Percentiles rank a stretch among this genome's conserved stretches.
Evolutionary conservation across 2,329 filamentous ascomycete species (phyloP).

Genomic region (Sporothrix brunneoviolacea): DNA sequence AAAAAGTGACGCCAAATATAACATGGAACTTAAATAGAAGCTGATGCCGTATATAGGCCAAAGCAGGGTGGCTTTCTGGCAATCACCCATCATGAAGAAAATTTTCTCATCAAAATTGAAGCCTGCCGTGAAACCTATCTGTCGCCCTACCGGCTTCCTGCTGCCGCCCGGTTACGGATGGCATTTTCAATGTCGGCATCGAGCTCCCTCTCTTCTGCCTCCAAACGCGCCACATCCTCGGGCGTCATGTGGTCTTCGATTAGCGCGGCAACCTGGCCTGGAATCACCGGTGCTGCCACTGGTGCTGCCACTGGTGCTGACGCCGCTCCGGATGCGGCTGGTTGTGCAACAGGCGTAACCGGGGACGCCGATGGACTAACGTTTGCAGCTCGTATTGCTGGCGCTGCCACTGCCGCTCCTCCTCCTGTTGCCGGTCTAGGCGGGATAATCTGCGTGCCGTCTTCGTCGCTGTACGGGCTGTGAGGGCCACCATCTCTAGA

Average conservation of each 20-base stretch:
- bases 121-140: no score
- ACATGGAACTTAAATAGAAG: neutral
- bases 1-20: neutral
- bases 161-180: slow-evolving; percentile 4
- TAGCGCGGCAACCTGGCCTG: slow-evolving; percentile 25
- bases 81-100: no score
- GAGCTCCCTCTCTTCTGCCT: slow-evolving; percentile 52
- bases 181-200: slow-evolving; percentile 50
- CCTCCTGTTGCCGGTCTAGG: neutral
- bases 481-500: slow-evolving; percentile 32
- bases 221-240: slow-evolving; percentile 47
- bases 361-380: neutral
- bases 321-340: neutral
- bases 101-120: no score
- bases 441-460: slow-evolving; percentile 11
- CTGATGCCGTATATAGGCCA: no score
- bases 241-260: slow-evolving; percentile 56
- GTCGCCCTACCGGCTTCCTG: no score
- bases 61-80: no score
- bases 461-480: slow-evolving; percentile 39
- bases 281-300: neutral
- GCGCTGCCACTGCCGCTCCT: neutral
- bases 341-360: neutral
- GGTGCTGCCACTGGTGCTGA: neutral
- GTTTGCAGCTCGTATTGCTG: neutral